Conservation (phyloP, 352 stramenopile genomes). For the Pythium guiyangense region DNA sequence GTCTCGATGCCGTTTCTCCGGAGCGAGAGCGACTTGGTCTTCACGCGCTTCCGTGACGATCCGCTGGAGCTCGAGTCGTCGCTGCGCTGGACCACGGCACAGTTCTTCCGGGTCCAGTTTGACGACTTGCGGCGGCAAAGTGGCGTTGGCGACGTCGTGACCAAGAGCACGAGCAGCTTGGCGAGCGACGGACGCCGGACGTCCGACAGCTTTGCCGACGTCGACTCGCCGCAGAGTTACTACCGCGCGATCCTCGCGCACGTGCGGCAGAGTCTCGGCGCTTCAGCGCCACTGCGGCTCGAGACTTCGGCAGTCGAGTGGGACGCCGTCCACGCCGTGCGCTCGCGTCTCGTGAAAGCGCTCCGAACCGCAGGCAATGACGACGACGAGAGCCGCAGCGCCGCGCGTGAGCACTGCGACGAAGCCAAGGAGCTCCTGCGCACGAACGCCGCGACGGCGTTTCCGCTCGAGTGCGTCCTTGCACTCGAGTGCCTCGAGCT, state of each 20-base stretch:
- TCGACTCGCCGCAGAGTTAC: slow-evolving; percentile 1
- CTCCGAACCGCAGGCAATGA: slow-evolving; percentile 25
- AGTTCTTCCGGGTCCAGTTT: slow-evolving; percentile 64
- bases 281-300: slow-evolving; percentile 18
- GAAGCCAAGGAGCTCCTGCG: slow-evolving; percentile 27
- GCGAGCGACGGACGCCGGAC: neutral
- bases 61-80: slow-evolving; percentile 32
- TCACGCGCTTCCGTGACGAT: slow-evolving; percentile 37
- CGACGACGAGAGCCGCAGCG: slow-evolving; percentile 10
- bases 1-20: slow-evolving; percentile 52
- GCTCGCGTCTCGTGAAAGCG: slow-evolving; percentile 31
- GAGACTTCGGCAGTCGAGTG: slow-evolving; percentile 32
- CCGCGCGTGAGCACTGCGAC: slow-evolving; percentile 25
- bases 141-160: neutral
- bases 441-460: slow-evolving; percentile 33
- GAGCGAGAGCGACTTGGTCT: slow-evolving; percentile 44
- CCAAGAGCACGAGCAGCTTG: neutral
- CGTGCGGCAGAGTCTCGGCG: slow-evolving; percentile 8
- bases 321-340: slow-evolving; percentile 37
- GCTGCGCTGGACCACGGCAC: slow-evolving; percentile 36
- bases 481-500: slow-evolving; percentile 38
- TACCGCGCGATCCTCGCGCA: slow-evolving; percentile 6
- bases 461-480: slow-evolving; percentile 68
- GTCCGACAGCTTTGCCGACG: slow-evolving; percentile 6
- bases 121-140: slow-evolving; percentile 28